Conservation (phyloP, 495 filamentous ascomycete genomes). For the Aspergillus cavernicola region DNA sequence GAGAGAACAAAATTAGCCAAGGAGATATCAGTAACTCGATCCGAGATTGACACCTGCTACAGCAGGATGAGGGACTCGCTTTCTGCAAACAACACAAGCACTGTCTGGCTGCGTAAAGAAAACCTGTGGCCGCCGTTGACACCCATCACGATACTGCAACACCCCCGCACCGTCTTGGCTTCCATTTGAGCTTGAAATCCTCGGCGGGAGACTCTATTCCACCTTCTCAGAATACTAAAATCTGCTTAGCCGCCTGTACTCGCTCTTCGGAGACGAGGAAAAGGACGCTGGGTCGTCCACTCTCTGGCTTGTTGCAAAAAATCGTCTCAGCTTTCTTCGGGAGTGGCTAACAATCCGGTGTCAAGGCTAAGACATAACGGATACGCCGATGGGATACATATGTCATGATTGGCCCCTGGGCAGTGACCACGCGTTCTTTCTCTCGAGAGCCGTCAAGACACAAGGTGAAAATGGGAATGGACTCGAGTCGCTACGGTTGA, state of each 20-base stretch:
- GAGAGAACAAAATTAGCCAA: neutral
- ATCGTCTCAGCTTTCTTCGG: conserved; percentile 33
- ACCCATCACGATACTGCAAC: neutral
- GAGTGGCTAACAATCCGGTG: conserved; percentile 51
- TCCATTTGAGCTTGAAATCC: conserved; percentile 50
- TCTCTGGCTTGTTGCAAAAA: neutral
- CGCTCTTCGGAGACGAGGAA: neutral
- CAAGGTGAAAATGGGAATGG: neutral
- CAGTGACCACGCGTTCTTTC: conserved; percentile 45
- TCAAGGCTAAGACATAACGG: conserved; percentile 48
- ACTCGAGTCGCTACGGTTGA: conserved; percentile 5
- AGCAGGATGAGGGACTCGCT: neutral
- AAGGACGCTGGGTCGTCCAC: neutral
- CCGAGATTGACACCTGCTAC: neutral
- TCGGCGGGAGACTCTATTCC: conserved; percentile 55
- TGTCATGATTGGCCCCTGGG: conserved; percentile 42
- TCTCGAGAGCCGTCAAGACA: neutral
- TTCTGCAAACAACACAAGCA: neutral
- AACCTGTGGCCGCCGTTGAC: conserved; percentile 5
- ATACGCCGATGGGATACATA: conserved; percentile 56
- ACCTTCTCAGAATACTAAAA: conserved; percentile 36
- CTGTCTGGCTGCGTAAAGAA: neutral
- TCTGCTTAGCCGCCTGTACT: conserved; percentile 21
- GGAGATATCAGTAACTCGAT: neutral
- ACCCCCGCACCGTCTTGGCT: conserved; percentile 43